Percentiles rank a stretch among this genome's conserved stretches.
These are phyloP conservation scores for Diaporthe helianthi DNA, from an alignment of 2,329 filamentous ascomycete species.

Conservation along the genomic window DNA sequence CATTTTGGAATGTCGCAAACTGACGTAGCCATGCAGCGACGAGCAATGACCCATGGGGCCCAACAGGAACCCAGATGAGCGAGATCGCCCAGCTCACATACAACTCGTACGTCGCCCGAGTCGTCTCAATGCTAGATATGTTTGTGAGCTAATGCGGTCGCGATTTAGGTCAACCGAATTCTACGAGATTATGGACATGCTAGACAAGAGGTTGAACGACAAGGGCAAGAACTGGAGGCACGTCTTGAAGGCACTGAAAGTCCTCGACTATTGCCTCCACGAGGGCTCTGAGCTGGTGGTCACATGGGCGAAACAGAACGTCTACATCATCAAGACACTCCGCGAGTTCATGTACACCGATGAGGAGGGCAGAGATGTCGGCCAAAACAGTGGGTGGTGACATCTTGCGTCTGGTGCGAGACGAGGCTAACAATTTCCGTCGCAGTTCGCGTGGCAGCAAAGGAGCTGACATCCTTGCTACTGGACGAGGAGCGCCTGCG, in stretches of 20 bases:
- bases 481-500: conserved; percentile 92
- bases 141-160: conserved; percentile 19
- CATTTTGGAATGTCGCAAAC: conserved; percentile 33
- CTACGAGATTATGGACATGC: conserved; percentile 99
- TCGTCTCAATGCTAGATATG: neutral
- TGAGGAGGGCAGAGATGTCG: conserved; percentile 93
- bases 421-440: conserved; percentile 37
- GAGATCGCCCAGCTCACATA: conserved; percentile 98
- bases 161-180: conserved; percentile 84
- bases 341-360: conserved; percentile 97
- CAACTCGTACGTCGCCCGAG: conserved; percentile 77
- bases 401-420: too few species aligned
- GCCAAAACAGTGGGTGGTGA: conserved; percentile 80
- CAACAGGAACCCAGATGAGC: conserved; percentile 96
- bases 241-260: conserved; percentile 95
- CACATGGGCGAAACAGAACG: conserved; percentile 96
- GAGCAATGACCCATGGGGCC: conserved; percentile 98
- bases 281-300: conserved; percentile 96
- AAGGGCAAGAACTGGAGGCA: conserved; percentile 99
- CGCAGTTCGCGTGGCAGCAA: conserved; percentile 90
- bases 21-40: conserved; percentile 71
- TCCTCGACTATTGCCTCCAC: conserved; percentile 96
- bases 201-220: conserved; percentile 97
- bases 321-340: conserved; percentile 98
- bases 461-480: conserved; percentile 91